These are phyloP conservation scores for Fonsecaea monophora DNA, from an alignment of 2,329 filamentous ascomycete genomes.

Conservation along the genomic window DNA sequence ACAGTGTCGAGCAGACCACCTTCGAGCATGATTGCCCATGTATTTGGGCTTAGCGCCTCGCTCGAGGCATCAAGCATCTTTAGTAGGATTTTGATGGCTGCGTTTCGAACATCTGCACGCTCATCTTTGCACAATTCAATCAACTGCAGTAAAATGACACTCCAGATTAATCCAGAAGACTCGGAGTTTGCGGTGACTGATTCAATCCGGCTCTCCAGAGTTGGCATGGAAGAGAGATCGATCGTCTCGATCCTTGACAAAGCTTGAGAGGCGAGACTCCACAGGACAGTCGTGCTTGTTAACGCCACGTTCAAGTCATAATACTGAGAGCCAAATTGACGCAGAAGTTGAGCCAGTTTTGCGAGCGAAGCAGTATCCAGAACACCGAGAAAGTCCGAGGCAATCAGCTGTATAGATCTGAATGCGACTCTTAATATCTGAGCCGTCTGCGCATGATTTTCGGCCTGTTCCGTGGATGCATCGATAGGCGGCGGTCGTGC, in stretches of 20 bases:
- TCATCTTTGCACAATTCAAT: conserved; percentile 51
- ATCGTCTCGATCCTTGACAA: conserved; percentile 28
- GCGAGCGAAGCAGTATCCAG: conserved; percentile 74
- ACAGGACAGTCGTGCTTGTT: conserved; percentile 94
- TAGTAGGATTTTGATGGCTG: conserved; percentile 85
- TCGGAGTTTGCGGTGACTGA: neutral
- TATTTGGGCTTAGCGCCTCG: conserved; percentile 58
- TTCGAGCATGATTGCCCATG: conserved; percentile 58
- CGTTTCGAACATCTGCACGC: conserved; percentile 55
- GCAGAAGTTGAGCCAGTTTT: conserved; percentile 83
- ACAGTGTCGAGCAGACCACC: conserved; percentile 25
- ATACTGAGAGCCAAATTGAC: conserved; percentile 85
- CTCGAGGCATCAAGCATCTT: conserved; percentile 92
- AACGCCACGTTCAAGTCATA: conserved; percentile 95
- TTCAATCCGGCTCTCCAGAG: conserved; percentile 5
- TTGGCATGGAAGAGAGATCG: conserved; percentile 20
- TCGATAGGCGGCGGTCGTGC: conserved; percentile 7
- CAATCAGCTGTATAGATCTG: conserved; percentile 86
- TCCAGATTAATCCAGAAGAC: conserved; percentile 31
- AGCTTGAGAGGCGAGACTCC: conserved; percentile 76
- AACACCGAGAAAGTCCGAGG: conserved; percentile 87
- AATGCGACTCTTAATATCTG: conserved; percentile 84
- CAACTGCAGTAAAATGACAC: conserved; percentile 31
- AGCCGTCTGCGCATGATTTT: conserved; percentile 25
- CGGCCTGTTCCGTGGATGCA: conserved; percentile 45